Percentiles rank a stretch among this genome's conserved stretches.
Evolutionary conservation across 352 stramenopile species (phyloP).

Genomic region (Phytophthora megakarya): DNA sequence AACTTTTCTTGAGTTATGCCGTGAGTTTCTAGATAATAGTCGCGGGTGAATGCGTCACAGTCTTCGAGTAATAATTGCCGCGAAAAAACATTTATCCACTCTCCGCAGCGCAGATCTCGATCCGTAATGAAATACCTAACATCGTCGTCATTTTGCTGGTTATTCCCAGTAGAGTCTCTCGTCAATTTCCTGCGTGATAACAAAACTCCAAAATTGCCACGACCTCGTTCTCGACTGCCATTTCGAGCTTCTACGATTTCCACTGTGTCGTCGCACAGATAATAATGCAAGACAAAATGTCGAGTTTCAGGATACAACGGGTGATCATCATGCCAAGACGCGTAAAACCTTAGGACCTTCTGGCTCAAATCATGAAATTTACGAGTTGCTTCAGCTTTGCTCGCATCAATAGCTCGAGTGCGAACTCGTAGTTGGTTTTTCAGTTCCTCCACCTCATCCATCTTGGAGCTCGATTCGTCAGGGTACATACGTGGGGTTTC

Average conservation of each 20-base stretch:
- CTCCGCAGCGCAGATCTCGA: conserved; percentile 82
- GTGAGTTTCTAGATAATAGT: conserved; percentile 86
- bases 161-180: conserved; percentile 28
- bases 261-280: conserved; percentile 91
- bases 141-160: conserved; percentile 27
- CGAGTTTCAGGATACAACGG: conserved; percentile 89
- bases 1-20: conserved; percentile 82
- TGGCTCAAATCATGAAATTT: conserved; percentile 83
- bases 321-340: conserved; percentile 91
- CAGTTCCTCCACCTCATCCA: conserved; percentile 60
- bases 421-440: conserved; percentile 45
- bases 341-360: conserved; percentile 92
- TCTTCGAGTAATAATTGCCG: conserved; percentile 88
- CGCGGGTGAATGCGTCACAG: conserved; percentile 91
- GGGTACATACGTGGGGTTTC: conserved; percentile 68
- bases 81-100: conserved; percentile 85
- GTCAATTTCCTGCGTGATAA: conserved; percentile 76
- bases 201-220: conserved; percentile 80
- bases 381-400: conserved; percentile 51
- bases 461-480: conserved; percentile 62
- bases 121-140: conserved; percentile 52
- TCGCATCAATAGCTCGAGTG: conserved; percentile 34
- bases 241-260: conserved; percentile 86
- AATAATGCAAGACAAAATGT: conserved; percentile 92
- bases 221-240: conserved; percentile 48